Base-by-base conservation (phyloP, 116 monocot genomes). In the Trichopus zeylanicus region DNA sequence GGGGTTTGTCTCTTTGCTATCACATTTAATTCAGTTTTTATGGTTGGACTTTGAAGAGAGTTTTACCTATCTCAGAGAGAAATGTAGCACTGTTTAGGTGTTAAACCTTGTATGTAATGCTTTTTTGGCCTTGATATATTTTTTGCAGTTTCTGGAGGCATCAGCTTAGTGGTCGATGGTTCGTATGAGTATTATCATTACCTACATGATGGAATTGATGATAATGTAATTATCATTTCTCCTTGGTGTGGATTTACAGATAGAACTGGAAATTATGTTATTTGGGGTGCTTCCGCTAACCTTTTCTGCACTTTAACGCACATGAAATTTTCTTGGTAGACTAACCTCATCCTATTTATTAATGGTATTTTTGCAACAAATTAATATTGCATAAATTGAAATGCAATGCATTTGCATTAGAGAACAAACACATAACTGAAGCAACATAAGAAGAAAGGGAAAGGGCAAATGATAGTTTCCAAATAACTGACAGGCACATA, bases 181-280 rank as follows among this genome's bases (percentile, higher is more conserved):
- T 90, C 95, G 20, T 95, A 95, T 77, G 87, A 90, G 64, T 95
- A 95, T 48, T 95, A 81, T 57, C 95, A 95, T 87, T 95, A 95
- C 55, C 78, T 95, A 61, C 94, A 57, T 39, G 76, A 81, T 84
- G 87, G 95, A 46, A 74, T 90, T 59, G 95, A 95, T 81, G 95
- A 95, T 72, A 95, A 68, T 80, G 95, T 95, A 89, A 60, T 46
- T 16, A 5, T 4, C 3, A 13, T n/a, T 12, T n/a, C 13, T 42
- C 42, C 42, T 42, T 16, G 13, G 42, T 42, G 13, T n/a, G n/a
- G n/a, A n/a, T 42, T 18, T 42, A 42, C 42, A 42, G 12, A 12
- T 42, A n/a, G 4, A 16, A 12, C 42, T 3, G n/a, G n/a, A n/a
- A n/a, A n/a, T n/a, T n/a, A n/a, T n/a, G n/a, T n/a, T n/a, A n/a